phyloP scores from a whole-genome alignment of 371 early-diverging fungal species.

The Mucor plumbeus region DNA sequence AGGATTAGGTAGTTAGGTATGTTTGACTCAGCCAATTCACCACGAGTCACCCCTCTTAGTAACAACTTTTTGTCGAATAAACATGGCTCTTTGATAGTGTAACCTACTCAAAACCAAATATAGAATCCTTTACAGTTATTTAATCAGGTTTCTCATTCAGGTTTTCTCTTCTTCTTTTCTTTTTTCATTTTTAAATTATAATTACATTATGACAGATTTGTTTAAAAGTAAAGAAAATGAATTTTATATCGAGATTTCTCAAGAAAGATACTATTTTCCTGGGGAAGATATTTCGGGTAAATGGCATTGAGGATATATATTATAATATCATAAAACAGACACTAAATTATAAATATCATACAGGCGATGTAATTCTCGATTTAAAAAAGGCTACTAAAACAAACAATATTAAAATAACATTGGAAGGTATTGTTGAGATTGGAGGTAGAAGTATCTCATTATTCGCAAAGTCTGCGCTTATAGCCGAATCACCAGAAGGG shows the following conservation, averaged over 20 bases:
- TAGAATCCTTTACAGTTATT: neutral
- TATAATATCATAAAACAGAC: neutral
- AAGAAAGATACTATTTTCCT: conserved; percentile 45
- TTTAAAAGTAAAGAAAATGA: conserved; percentile 40
- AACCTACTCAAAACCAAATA: too few species aligned
- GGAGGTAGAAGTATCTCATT: conserved; percentile 28
- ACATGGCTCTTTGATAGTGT: too few species aligned
- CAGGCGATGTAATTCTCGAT: conserved; percentile 48
- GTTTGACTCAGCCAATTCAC: neutral
- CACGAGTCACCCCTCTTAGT: neutral
- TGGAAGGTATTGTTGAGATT: conserved; percentile 39
- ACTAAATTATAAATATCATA: neutral
- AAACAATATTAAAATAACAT: conserved; percentile 38
- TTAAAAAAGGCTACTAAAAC: conserved; percentile 45
- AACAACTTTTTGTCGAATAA: neutral
- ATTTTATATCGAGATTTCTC: conserved; percentile 49
- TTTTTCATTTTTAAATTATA: neutral
- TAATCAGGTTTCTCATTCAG: neutral
- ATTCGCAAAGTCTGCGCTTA: conserved; percentile 28
- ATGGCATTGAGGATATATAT: neutral
- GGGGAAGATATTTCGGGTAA: conserved; percentile 53
- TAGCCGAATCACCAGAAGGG: conserved; percentile 37
- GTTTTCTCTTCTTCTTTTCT: neutral
- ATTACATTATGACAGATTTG: conserved; percentile 20
- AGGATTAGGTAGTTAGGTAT: neutral